These are phyloP conservation scores for Hyaloscypha hepaticicola DNA, from an alignment of 495 filamentous ascomycete species.

Conservation along the genomic window DNA sequence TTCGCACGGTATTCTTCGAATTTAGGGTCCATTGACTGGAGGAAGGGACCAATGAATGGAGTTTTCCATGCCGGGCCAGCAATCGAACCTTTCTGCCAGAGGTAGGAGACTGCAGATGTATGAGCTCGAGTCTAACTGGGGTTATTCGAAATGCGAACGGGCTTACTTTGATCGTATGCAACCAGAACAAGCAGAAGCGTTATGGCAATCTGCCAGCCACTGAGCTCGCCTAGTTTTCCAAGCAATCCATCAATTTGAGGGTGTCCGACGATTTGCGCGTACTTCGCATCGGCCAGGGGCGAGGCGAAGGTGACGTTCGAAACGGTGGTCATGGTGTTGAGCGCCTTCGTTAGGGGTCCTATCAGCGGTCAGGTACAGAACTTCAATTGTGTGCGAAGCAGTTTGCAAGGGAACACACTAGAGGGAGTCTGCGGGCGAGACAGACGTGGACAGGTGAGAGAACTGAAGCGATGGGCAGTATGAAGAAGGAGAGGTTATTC, in stretches of 20 bases:
- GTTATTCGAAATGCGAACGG: constrained; percentile 8
- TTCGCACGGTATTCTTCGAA: constrained; percentile 88
- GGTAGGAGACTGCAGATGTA: constrained; percentile 66
- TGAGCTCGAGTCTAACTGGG: constrained; percentile 1
- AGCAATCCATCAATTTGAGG: constrained; percentile 39
- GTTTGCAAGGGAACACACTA: background rate
- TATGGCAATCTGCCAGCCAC: constrained; percentile 49
- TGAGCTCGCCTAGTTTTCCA: constrained; percentile 1
- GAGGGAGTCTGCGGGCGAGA: background rate
- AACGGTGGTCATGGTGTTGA: constrained; percentile 42
- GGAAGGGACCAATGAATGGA: constrained; percentile 95
- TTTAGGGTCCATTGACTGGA: constrained; percentile 87
- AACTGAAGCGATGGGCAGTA: background rate
- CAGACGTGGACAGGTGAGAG: background rate
- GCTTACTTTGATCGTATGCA: constrained; percentile 84
- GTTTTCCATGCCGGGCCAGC: constrained; percentile 79
- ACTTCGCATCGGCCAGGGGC: constrained; percentile 67
- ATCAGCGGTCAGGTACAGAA: constrained; percentile 5
- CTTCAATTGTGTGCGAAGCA: background rate
- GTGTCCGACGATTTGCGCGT: constrained; percentile 40
- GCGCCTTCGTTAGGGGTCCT: constrained; percentile 18
- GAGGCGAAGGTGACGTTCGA: constrained; percentile 71
- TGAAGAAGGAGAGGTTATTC: background rate
- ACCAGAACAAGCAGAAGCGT: constrained; percentile 69
- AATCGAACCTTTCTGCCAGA: constrained; percentile 83